Conservation (phyloP, 139 green algal species). For the Coccomyxa sp. region DNA sequence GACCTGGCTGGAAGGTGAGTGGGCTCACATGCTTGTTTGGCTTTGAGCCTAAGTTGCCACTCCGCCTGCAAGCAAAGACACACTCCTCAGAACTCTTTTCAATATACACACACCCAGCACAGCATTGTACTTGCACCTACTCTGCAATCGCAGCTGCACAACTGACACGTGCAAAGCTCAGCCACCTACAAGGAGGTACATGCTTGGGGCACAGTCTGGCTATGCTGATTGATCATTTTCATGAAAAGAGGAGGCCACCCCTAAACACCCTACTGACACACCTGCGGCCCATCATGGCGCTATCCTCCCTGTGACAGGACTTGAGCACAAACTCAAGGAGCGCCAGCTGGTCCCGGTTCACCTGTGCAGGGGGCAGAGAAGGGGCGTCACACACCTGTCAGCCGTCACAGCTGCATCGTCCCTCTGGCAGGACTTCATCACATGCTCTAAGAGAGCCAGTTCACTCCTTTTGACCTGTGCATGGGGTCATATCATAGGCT, state of each 20-base stretch:
- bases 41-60: conserved; percentile 35
- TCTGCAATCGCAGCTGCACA: no score
- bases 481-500: no score
- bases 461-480: no score
- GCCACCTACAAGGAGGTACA: no score
- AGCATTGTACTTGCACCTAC: not conserved
- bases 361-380: not conserved
- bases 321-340: conserved; percentile 43
- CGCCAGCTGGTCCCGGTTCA: conserved; percentile 16
- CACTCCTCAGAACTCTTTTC: no score
- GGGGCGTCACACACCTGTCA: not conserved
- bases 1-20: no score
- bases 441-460: conserved; percentile 29
- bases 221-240: not conserved
- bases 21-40: not conserved
- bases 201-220: not conserved
- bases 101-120: not conserved
- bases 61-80: conserved; percentile 24
- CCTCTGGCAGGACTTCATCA: conserved; percentile 35
- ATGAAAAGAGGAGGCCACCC: no score
- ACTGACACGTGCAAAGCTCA: no score
- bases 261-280: not conserved
- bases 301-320: conserved; percentile 33
- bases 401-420: no score
- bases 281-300: conserved; percentile 30